Conservation (phyloP, 1,284 basidiomycete genomes). For the Sphaerobolus stellatus region DNA sequence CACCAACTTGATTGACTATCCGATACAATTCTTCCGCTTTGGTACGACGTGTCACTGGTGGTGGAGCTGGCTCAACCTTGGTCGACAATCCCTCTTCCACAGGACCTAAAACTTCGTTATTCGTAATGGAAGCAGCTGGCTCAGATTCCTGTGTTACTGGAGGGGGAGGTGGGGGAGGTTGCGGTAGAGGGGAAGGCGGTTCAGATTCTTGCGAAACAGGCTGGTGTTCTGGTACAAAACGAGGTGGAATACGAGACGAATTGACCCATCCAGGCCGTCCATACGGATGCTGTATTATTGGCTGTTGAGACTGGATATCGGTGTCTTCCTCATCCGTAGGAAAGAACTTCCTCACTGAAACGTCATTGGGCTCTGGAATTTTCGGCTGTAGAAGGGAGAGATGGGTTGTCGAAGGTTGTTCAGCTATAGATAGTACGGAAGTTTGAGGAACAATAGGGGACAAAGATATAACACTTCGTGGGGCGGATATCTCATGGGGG, state of each 20-base stretch:
- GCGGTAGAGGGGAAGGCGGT: not conserved
- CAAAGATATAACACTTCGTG: not conserved
- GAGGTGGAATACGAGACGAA: not conserved
- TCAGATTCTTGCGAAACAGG: not conserved
- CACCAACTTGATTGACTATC: conserved; percentile 92
- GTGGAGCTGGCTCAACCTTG: not conserved
- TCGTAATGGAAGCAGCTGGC: not conserved
- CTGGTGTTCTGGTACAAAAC: not conserved
- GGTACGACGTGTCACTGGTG: conserved; percentile 1
- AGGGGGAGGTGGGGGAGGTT: not conserved
- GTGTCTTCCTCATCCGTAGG: conserved; percentile 31
- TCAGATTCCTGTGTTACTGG: not conserved
- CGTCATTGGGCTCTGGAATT: conserved; percentile 9
- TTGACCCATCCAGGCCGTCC: not conserved
- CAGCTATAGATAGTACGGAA: not conserved
- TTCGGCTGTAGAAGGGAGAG: not conserved
- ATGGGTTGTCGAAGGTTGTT: not conserved
- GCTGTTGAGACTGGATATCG: not conserved
- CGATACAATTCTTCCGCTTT: conserved; percentile 74
- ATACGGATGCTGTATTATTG: not conserved
- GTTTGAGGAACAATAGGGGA: not conserved
- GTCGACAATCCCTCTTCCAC: conserved; percentile 3
- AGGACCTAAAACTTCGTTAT: not conserved
- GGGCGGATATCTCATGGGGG: not conserved
- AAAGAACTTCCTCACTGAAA: conserved; percentile 30